Percentiles rank a stretch among this genome's conserved stretches.
phyloP scores from a whole-genome alignment of 805 yeast genomes.

The Starmerella bombicola region DNA sequence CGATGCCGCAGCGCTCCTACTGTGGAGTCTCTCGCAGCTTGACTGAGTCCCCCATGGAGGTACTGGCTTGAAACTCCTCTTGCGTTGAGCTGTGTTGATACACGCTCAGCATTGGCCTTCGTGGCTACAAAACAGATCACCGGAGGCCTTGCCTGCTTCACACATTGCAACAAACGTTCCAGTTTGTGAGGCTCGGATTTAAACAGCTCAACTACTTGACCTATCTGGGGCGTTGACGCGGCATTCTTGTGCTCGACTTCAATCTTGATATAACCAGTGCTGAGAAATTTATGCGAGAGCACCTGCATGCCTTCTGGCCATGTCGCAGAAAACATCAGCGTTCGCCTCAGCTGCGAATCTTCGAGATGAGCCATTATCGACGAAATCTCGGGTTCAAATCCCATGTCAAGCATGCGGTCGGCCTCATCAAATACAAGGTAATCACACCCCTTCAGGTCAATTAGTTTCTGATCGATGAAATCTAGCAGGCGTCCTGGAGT shows the following conservation, averaged over 20 bases:
- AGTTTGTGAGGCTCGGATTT: slow-evolving; percentile 13
- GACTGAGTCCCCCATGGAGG: slow-evolving; percentile 79
- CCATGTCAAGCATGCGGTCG: slow-evolving; percentile 90
- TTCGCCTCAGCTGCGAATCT: slow-evolving; percentile 37
- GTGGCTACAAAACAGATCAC: slow-evolving; percentile 74
- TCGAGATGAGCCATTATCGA: slow-evolving; percentile 49
- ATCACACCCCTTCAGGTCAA: slow-evolving; percentile 48
- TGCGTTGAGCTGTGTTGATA: slow-evolving; percentile 41
- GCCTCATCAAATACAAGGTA: slow-evolving; percentile 84
- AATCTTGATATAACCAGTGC: slow-evolving; percentile 53
- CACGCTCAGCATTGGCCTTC: slow-evolving; percentile 56
- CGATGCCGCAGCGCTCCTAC: slow-evolving; percentile 47
- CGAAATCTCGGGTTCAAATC: slow-evolving; percentile 71
- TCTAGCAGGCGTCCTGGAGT: slow-evolving; percentile 91
- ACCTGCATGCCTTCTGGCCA: slow-evolving; percentile 64
- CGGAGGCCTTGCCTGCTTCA: slow-evolving; percentile 25
- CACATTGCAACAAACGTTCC: slow-evolving; percentile 32
- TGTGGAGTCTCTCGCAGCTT: slow-evolving; percentile 73
- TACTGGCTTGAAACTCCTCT: slow-evolving; percentile 42
- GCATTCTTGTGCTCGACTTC: slow-evolving; percentile 7
- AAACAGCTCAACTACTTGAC: slow-evolving; percentile 53
- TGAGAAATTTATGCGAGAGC: slow-evolving; percentile 50
- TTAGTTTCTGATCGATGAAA: slow-evolving; percentile 53
- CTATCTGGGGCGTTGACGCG: slow-evolving; percentile 23
- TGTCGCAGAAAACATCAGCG: slow-evolving; percentile 92